phyloP scores from a whole-genome alignment of 1,139 yeast genomes.

The Hemisphaericaspora lyxosophila region DNA sequence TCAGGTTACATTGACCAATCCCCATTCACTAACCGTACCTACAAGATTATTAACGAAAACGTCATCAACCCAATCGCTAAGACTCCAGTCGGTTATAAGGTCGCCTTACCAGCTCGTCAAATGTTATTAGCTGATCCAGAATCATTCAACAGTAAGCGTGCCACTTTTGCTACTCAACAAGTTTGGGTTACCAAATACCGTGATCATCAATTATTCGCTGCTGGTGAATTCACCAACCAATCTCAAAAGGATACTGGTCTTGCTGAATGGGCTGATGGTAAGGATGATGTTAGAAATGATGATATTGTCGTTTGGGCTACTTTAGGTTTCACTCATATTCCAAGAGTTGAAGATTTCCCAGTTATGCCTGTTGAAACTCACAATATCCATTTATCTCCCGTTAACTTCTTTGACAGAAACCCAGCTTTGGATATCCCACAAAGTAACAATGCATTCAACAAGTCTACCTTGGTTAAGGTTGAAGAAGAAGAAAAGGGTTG shows the following conservation, averaged over 20 bases:
- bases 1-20: constrained; percentile 75
- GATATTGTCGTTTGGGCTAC: constrained; percentile 88
- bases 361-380: constrained; percentile 86
- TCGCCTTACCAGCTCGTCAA: constrained; percentile 75
- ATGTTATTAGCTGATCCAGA: constrained; percentile 67
- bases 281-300: constrained; percentile 72
- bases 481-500: constrained; percentile 32
- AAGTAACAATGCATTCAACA: constrained; percentile 68
- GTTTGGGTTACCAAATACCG: constrained; percentile 74
- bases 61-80: constrained; percentile 73
- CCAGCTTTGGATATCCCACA: constrained; percentile 85
- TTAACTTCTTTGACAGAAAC: constrained; percentile 76
- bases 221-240: constrained; percentile 81
- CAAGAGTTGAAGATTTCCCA: constrained; percentile 89
- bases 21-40: constrained; percentile 72
- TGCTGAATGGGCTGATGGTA: constrained; percentile 65
- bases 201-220: constrained; percentile 69
- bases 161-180: constrained; percentile 71
- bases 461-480: constrained; percentile 48
- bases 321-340: constrained; percentile 82
- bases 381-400: constrained; percentile 67
- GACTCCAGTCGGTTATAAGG: constrained; percentile 81
- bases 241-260: constrained; percentile 64
- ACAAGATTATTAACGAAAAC: constrained; percentile 78
- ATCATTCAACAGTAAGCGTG: constrained; percentile 64